phyloP scores from a whole-genome alignment of 306 rosid species.

The Lupinus albus region DNA sequence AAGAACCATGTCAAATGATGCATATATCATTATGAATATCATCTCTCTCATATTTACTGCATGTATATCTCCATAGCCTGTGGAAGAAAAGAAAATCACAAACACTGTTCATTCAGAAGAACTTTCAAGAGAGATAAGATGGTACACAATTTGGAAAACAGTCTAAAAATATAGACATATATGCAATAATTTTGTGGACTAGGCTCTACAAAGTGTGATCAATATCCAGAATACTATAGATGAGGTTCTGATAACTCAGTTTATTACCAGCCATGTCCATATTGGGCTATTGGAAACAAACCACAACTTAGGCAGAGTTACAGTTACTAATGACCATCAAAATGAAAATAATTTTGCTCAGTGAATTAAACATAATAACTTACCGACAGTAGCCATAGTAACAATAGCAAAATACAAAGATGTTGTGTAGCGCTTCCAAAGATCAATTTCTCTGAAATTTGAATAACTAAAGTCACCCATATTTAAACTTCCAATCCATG shows the following conservation, averaged over 20 bases:
- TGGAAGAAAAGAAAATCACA: slow-evolving; percentile 33
- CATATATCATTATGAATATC: slow-evolving; percentile 91
- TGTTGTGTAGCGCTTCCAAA: slow-evolving; percentile 87
- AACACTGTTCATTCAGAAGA: slow-evolving; percentile 21
- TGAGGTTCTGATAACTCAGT: slow-evolving; percentile 21
- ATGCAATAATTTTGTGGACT: not conserved
- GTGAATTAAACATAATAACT: slow-evolving; percentile 28
- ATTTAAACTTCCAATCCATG: slow-evolving; percentile 95
- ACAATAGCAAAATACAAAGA: slow-evolving; percentile 92
- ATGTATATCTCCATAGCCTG: slow-evolving; percentile 99
- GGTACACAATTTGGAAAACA: slow-evolving; percentile 1
- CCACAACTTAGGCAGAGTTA: not conserved
- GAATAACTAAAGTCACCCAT: slow-evolving; percentile 80
- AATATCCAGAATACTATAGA: not conserved
- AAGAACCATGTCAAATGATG: slow-evolving; percentile 91
- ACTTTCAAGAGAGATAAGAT: slow-evolving; percentile 32
- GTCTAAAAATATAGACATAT: not conserved
- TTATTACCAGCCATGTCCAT: not conserved
- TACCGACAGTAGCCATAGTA: slow-evolving; percentile 98
- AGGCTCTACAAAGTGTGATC: not conserved
- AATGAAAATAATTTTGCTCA: slow-evolving; percentile 3
- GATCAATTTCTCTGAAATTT: slow-evolving; percentile 81
- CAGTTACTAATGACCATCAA: not conserved
- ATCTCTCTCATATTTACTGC: slow-evolving; percentile 95
- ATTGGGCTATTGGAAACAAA: no score